These are phyloP conservation scores for Plasmodium adleri DNA, from an alignment of 169 alveolate genomes.

Conservation along the genomic window DNA sequence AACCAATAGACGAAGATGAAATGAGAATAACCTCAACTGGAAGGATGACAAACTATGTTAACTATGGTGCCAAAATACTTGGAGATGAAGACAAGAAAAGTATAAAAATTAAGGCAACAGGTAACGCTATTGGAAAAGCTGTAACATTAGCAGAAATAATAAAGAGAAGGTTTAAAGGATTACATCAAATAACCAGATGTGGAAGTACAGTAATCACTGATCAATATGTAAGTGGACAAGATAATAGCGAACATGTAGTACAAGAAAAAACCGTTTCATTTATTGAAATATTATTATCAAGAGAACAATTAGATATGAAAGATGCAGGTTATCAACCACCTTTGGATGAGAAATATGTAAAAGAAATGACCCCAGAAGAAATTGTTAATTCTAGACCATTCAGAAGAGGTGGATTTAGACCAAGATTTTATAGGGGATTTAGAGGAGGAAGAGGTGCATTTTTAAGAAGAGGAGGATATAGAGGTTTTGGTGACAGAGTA, in stretches of 20 bases:
- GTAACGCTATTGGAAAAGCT: slow-evolving; percentile 91
- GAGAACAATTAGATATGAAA: slow-evolving; percentile 78
- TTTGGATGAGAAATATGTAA: slow-evolving; percentile 82
- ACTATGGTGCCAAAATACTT: slow-evolving; percentile 86
- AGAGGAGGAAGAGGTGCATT: slow-evolving; percentile 79
- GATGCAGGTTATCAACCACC: slow-evolving; percentile 89
- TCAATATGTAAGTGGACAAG: slow-evolving; percentile 88
- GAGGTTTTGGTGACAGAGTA: slow-evolving; percentile 70
- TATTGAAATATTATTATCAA: slow-evolving; percentile 84
- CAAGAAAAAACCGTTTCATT: slow-evolving; percentile 84
- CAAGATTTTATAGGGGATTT: slow-evolving; percentile 71
- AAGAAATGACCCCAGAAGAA: slow-evolving; percentile 81
- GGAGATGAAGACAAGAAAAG: slow-evolving; percentile 82
- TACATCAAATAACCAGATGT: slow-evolving; percentile 88
- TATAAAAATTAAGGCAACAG: slow-evolving; percentile 91
- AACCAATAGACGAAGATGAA: slow-evolving; percentile 88
- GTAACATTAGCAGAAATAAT: slow-evolving; percentile 90
- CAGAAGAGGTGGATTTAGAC: slow-evolving; percentile 73
- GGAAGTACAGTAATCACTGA: slow-evolving; percentile 84
- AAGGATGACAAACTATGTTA: slow-evolving; percentile 87
- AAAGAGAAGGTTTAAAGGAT: slow-evolving; percentile 88
- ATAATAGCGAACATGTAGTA: slow-evolving; percentile 84
- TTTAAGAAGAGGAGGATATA: slow-evolving; percentile 76
- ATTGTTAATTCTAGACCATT: slow-evolving; percentile 74
- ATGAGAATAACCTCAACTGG: slow-evolving; percentile 89